These are phyloP conservation scores for Austroboletus novae-zelandiae DNA, from an alignment of 1,284 basidiomycete species.

Conservation along the genomic window DNA sequence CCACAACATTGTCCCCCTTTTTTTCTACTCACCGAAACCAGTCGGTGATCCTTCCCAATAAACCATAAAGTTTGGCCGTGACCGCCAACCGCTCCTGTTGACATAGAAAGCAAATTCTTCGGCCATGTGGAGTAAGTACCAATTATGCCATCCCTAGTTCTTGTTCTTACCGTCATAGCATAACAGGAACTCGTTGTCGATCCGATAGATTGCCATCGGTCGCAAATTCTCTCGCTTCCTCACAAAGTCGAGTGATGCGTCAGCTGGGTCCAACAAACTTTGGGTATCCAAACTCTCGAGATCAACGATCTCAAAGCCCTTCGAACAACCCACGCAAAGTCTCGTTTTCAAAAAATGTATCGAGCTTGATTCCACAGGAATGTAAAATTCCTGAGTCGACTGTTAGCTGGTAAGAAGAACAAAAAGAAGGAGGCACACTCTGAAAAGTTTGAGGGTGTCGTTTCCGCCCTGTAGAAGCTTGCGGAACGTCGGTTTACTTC, in stretches of 20 bases:
- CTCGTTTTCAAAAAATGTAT: slow-evolving; percentile 98
- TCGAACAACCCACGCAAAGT: slow-evolving; percentile 95
- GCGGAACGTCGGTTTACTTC: slow-evolving; percentile 91
- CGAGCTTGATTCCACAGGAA: slow-evolving; percentile 94
- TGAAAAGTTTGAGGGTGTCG: slow-evolving; percentile 92
- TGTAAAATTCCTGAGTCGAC: slow-evolving; percentile 86
- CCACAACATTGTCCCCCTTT: neutral
- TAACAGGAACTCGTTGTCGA: slow-evolving; percentile 94
- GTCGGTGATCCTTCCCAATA: slow-evolving; percentile 96
- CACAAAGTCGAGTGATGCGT: slow-evolving; percentile 92
- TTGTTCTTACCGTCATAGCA: slow-evolving; percentile 87
- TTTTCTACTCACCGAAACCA: slow-evolving; percentile 74
- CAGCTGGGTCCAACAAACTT: slow-evolving; percentile 91
- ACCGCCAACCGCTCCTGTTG: slow-evolving; percentile 93
- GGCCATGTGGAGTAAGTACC: slow-evolving; percentile 9
- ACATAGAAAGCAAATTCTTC: slow-evolving; percentile 98
- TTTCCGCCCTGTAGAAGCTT: slow-evolving; percentile 93
- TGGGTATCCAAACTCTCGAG: slow-evolving; percentile 97
- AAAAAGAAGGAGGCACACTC: slow-evolving; percentile 49
- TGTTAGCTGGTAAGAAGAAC: slow-evolving; percentile 4
- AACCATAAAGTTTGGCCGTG: slow-evolving; percentile 90
- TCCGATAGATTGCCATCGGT: slow-evolving; percentile 96
- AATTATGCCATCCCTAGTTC: neutral
- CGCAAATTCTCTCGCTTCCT: slow-evolving; percentile 85
- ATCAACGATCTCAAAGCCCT: slow-evolving; percentile 99